phyloP scores from a whole-genome alignment of 208 protist genomes.

The Trypanosoma avium region DNA sequence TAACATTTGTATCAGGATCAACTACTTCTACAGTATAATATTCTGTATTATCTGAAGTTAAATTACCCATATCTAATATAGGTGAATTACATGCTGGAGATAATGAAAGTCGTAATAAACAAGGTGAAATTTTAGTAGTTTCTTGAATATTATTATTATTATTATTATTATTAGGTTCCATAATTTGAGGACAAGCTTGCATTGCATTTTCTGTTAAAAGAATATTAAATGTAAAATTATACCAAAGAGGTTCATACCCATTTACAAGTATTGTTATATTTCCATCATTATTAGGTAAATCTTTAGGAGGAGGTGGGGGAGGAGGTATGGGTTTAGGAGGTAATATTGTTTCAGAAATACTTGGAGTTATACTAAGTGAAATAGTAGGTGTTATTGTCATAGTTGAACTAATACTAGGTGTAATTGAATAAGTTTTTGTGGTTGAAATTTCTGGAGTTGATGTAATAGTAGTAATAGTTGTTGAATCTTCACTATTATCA shows the following conservation, averaged over 20 bases:
- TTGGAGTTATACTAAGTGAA: constrained; percentile 8
- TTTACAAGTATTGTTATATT: constrained; percentile 32
- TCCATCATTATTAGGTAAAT: constrained; percentile 33
- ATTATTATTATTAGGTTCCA: background rate
- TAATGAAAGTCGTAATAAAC: constrained; percentile 23
- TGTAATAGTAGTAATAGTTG: background rate
- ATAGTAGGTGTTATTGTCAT: background rate
- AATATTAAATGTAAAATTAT: constrained; percentile 49
- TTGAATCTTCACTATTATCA: background rate
- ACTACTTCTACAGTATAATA: background rate
- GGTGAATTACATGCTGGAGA: constrained; percentile 24
- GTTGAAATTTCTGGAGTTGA: background rate
- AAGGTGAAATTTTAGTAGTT: constrained; percentile 1
- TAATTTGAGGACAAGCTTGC: constrained; percentile 17
- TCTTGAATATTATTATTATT: background rate
- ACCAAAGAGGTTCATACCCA: constrained; percentile 49
- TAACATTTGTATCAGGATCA: constrained; percentile 5
- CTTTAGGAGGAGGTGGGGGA: background rate
- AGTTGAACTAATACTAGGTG: background rate
- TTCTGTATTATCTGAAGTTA: constrained; percentile 20
- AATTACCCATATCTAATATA: constrained; percentile 26
- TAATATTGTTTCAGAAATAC: background rate
- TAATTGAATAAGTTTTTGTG: background rate
- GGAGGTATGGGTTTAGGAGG: background rate
- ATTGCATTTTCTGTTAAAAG: constrained; percentile 25